These are phyloP conservation scores for Amauroascus verrucosus DNA, from an alignment of 2,329 filamentous ascomycete genomes.

Conservation along the genomic window DNA sequence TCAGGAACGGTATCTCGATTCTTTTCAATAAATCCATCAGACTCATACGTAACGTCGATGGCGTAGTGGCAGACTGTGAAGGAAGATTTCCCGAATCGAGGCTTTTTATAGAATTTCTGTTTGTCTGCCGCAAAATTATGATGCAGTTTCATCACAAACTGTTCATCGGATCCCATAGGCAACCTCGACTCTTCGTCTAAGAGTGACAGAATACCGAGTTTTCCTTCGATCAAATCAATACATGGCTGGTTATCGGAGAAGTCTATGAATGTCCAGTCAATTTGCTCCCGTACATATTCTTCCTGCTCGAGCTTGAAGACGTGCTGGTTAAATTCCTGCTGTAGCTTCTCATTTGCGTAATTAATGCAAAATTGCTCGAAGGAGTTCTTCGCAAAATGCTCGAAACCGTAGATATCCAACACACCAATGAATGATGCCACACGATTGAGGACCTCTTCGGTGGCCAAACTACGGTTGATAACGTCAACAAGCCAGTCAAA, in stretches of 20 bases:
- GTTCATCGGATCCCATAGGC: constrained; percentile 94
- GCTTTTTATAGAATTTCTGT: constrained; percentile 97
- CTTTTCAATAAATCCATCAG: constrained; percentile 98
- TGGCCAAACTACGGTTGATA: constrained; percentile 83
- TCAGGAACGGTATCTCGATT: constrained; percentile 97
- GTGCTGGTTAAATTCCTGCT: constrained; percentile 98
- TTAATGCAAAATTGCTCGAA: constrained; percentile 99
- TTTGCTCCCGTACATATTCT: constrained; percentile 90
- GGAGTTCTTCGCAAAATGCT: constrained; percentile 98
- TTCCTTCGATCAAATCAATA: constrained; percentile 96
- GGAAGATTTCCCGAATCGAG: constrained; percentile 88
- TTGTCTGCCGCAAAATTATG: constrained; percentile 85
- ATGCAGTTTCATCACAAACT: constrained; percentile 92
- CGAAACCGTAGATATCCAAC: constrained; percentile 97
- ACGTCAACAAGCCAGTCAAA: constrained; percentile 99
- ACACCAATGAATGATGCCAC: constrained; percentile 93
- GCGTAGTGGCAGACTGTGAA: constrained; percentile 99
- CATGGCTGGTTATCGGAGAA: constrained; percentile 99
- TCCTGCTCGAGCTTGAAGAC: constrained; percentile 99
- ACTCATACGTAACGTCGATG: constrained; percentile 95
- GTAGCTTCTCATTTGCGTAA: constrained; percentile 97
- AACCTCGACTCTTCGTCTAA: constrained; percentile 93
- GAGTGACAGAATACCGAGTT: constrained; percentile 82
- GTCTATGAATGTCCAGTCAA: constrained; percentile 99
- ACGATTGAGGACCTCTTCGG: constrained; percentile 70